Evolutionary conservation across 768 basidiomycete genomes (phyloP).

Genomic region (Candolleomyces eurysporus): DNA sequence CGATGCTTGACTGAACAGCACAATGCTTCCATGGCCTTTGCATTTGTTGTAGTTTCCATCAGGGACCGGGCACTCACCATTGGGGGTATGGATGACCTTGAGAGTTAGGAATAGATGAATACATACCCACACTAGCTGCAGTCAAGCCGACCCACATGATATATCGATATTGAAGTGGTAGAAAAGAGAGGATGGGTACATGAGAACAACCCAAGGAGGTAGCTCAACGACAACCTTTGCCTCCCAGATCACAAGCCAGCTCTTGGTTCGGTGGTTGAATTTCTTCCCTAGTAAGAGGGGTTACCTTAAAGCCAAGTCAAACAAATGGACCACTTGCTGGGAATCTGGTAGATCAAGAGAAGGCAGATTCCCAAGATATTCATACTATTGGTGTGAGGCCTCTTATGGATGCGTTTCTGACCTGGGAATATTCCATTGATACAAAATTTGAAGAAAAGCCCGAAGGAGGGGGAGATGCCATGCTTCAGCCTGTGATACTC

Average conservation of each 20-base stretch:
- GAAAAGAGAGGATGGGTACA: slow-evolving; percentile 32
- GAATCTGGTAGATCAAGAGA: neutral
- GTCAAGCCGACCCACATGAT: slow-evolving; percentile 14
- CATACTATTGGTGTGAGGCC: neutral
- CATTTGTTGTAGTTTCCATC: slow-evolving; percentile 15
- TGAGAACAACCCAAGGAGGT: slow-evolving; percentile 25
- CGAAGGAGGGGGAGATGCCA: neutral
- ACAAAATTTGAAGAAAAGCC: neutral
- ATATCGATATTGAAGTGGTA: slow-evolving; percentile 34
- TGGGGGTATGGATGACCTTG: slow-evolving; percentile 15
- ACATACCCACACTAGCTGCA: neutral
- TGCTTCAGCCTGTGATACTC: neutral
- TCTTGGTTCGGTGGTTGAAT: slow-evolving; percentile 19
- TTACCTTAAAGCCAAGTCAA: too few species aligned
- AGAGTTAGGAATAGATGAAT: slow-evolving; percentile 8
- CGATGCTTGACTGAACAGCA: slow-evolving; percentile 22
- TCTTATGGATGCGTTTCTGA: neutral
- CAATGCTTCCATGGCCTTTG: slow-evolving; percentile 18
- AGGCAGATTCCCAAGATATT: neutral
- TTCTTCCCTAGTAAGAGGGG: too few species aligned
- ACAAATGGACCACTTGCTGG: neutral
- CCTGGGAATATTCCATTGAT: neutral
- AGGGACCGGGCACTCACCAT: slow-evolving; percentile 15
- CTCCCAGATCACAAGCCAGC: slow-evolving; percentile 36
- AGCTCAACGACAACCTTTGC: slow-evolving; percentile 29